Evolutionary conservation across 331 rosid genomes (phyloP).

Genomic region (Acacia pycnantha): DNA sequence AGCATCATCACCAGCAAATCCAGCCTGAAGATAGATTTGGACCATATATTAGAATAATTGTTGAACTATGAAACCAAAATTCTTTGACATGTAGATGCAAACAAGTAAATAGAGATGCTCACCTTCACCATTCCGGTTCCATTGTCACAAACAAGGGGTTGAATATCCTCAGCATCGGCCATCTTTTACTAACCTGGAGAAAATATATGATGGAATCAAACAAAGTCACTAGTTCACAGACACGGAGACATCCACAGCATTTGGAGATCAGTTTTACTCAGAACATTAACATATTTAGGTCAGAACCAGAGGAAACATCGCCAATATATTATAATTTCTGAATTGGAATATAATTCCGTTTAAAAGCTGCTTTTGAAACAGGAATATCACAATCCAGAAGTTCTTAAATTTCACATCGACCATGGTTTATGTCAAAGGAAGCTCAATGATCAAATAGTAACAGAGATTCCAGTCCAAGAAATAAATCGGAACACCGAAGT

Average conservation of each 20-base stretch:
- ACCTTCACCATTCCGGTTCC: slow-evolving; percentile 52
- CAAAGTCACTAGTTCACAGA: background rate
- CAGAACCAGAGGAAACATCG: background rate
- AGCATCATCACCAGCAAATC: slow-evolving; percentile 51
- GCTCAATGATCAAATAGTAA: background rate
- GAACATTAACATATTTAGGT: background rate
- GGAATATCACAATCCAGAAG: background rate
- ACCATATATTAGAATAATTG: background rate
- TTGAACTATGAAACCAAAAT: background rate
- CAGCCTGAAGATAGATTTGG: slow-evolving; percentile 31
- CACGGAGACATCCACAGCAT: background rate
- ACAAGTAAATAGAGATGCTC: background rate
- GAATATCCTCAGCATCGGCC: slow-evolving; percentile 49
- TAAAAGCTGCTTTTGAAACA: background rate
- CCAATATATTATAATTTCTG: background rate
- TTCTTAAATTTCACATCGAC: background rate
- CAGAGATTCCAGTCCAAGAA: slow-evolving; percentile 5
- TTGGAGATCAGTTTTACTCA: background rate
- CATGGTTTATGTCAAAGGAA: background rate
- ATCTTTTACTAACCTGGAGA: slow-evolving; percentile 33
- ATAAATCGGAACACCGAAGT: slow-evolving; percentile 25
- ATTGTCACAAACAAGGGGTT: slow-evolving; percentile 46
- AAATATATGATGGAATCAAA: background rate
- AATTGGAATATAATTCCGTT: background rate
- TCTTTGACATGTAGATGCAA: background rate